These are phyloP conservation scores for Fraxinus nigra DNA, from an alignment of 305 asterid genomes.

Conservation along the genomic window DNA sequence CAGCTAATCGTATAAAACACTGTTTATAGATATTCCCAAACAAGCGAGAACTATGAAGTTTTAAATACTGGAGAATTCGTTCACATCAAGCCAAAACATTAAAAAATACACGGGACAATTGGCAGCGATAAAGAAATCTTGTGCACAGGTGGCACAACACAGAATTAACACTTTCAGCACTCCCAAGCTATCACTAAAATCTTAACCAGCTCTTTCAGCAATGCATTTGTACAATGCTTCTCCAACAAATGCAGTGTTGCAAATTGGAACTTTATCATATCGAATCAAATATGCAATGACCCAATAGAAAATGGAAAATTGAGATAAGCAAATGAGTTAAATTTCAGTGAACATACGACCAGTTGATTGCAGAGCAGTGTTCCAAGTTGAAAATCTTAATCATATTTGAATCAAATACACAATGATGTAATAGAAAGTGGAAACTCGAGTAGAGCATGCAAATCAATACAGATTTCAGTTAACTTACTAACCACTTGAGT, in stretches of 20 bases:
- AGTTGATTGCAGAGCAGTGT: constrained; percentile 60
- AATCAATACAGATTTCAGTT: constrained; percentile 8
- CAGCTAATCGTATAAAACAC: constrained; percentile 1
- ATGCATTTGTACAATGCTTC: constrained; percentile 24
- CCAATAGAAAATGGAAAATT: constrained; percentile 11
- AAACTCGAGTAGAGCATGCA: constrained; percentile 12
- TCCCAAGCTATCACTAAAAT: constrained; percentile 6
- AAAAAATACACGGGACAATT: not conserved
- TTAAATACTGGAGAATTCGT: not conserved
- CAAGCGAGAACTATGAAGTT: constrained; percentile 7
- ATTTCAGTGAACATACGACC: constrained; percentile 36
- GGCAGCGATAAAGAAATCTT: not conserved
- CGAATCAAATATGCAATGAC: not conserved
- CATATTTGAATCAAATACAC: not conserved
- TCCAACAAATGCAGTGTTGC: constrained; percentile 5
- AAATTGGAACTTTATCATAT: constrained; percentile 14
- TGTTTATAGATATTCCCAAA: constrained; percentile 10
- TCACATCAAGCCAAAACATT: not conserved
- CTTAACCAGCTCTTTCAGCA: constrained; percentile 10
- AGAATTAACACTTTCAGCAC: constrained; percentile 16
- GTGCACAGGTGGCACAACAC: constrained; percentile 15
- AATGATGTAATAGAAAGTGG: not conserved
- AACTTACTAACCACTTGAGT: constrained; percentile 70
- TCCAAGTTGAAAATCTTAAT: not conserved
- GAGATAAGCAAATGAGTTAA: constrained; percentile 15